These are phyloP conservation scores for Rhodosporidiobolus sp. DNA, from an alignment of 768 basidiomycete species.

Conservation along the genomic window DNA sequence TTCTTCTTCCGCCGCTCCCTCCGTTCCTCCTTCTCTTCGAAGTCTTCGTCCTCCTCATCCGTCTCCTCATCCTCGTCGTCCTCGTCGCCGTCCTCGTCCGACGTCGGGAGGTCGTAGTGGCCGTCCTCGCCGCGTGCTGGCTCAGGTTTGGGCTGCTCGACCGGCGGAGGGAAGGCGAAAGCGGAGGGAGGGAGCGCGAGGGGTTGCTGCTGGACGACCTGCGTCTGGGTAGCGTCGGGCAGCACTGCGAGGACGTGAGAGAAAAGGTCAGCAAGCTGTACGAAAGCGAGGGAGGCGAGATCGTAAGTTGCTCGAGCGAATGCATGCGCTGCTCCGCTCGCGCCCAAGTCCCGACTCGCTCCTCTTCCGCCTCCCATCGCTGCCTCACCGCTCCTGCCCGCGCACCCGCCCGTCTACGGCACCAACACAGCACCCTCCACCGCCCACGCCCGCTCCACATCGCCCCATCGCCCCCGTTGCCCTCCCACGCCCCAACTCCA, in stretches of 20 bases:
- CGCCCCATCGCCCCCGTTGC: background rate
- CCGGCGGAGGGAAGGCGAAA: background rate
- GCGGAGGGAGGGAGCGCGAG: background rate
- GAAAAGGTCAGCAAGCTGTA: background rate
- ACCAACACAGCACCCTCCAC: background rate
- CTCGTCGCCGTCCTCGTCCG: constrained; percentile 20
- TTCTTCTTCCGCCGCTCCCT: background rate
- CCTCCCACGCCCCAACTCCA: background rate
- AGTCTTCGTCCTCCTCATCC: constrained; percentile 55
- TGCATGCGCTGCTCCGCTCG: background rate
- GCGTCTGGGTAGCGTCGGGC: background rate
- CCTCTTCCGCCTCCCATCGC: background rate
- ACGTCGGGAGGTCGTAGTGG: background rate
- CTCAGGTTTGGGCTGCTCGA: no score
- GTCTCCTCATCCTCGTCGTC: constrained; percentile 11
- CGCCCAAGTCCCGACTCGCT: background rate
- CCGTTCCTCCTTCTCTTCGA: constrained; percentile 52
- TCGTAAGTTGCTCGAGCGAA: background rate
- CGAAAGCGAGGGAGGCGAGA: no score
- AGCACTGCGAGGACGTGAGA: constrained; percentile 12
- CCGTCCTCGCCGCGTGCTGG: background rate
- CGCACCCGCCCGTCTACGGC: background rate
- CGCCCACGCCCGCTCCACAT: background rate
- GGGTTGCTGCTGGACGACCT: background rate
- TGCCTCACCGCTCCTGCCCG: background rate